These are phyloP conservation scores for Ciborinia camelliae DNA, from an alignment of 2,329 filamentous ascomycete species.

Conservation along the genomic window DNA sequence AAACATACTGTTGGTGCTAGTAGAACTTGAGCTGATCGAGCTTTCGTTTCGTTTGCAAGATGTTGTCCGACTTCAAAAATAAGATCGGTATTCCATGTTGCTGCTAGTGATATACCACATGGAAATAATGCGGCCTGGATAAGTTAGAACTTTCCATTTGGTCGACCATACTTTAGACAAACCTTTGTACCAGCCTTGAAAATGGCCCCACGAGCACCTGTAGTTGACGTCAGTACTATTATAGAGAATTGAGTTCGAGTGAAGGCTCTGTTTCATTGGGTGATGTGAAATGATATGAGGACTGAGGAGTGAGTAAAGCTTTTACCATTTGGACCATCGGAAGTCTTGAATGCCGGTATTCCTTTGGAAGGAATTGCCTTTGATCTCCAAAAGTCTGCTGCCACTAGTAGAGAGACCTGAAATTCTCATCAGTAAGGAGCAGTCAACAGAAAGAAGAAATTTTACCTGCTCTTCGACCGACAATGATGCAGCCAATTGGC, in stretches of 20 bases:
- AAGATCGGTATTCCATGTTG: slow-evolving; percentile 73
- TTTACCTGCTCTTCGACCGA: slow-evolving; percentile 37
- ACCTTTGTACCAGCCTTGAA: slow-evolving; percentile 66
- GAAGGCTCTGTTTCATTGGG: background rate
- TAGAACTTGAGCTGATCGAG: slow-evolving; percentile 69
- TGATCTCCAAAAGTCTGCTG: slow-evolving; percentile 68
- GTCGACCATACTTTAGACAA: slow-evolving; percentile 23
- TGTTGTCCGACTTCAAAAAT: slow-evolving; percentile 67
- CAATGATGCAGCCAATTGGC: slow-evolving; percentile 32
- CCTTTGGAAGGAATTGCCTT: slow-evolving; percentile 59
- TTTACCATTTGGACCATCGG: slow-evolving; percentile 64
- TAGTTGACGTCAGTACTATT: background rate
- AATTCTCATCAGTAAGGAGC: slow-evolving; percentile 18
- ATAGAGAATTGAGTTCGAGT: background rate
- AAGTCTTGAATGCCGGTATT: slow-evolving; percentile 63
- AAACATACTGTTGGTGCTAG: slow-evolving; percentile 78
- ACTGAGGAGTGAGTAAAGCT: background rate
- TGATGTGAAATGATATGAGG: background rate
- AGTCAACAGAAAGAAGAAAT: background rate
- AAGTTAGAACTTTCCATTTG: slow-evolving; percentile 16
- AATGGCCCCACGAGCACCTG: slow-evolving; percentile 57
- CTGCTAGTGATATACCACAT: slow-evolving; percentile 73
- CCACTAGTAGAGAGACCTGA: slow-evolving; percentile 57
- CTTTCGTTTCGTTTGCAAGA: slow-evolving; percentile 68
- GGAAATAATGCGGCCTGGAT: slow-evolving; percentile 70